These are phyloP conservation scores for Ophiocytium majus DNA, from an alignment of 352 stramenopile genomes.

Conservation along the genomic window DNA sequence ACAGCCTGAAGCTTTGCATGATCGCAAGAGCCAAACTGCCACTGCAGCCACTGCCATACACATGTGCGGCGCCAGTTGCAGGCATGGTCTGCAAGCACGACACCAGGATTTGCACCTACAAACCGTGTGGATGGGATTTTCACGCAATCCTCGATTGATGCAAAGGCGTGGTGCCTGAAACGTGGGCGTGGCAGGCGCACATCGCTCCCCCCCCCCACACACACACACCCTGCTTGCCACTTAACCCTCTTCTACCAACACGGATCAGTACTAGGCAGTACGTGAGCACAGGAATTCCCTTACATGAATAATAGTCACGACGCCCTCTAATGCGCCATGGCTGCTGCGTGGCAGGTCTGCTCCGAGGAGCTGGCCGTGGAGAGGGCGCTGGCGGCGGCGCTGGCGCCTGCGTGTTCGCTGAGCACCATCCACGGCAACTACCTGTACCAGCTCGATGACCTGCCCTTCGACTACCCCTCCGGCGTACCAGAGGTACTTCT, in stretches of 20 bases:
- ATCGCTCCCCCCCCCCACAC: no score
- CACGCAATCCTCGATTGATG: no score
- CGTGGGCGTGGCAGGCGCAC: no score
- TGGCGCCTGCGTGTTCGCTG: constrained; percentile 17
- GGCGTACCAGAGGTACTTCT: constrained; percentile 69
- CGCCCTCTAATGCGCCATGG: neutral
- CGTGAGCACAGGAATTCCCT: neutral
- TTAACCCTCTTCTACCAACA: neutral
- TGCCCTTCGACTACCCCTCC: constrained; percentile 64
- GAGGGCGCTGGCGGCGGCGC: constrained; percentile 41
- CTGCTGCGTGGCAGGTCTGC: constrained; percentile 59
- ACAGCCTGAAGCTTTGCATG: no score
- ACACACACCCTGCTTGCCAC: no score
- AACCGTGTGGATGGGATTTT: no score
- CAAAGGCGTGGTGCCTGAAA: no score
- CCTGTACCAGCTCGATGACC: constrained; percentile 69
- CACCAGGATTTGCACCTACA: no score
- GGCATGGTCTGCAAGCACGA: no score
- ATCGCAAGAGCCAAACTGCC: no score
- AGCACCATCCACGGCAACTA: constrained; percentile 68
- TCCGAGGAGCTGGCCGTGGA: constrained; percentile 67
- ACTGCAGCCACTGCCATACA: no score
- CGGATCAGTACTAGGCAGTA: neutral
- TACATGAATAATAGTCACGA: neutral
- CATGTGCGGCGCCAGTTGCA: no score